phyloP scores from a whole-genome alignment of 192 early-diverging fungal genomes.

The Phycomyces nitens region DNA sequence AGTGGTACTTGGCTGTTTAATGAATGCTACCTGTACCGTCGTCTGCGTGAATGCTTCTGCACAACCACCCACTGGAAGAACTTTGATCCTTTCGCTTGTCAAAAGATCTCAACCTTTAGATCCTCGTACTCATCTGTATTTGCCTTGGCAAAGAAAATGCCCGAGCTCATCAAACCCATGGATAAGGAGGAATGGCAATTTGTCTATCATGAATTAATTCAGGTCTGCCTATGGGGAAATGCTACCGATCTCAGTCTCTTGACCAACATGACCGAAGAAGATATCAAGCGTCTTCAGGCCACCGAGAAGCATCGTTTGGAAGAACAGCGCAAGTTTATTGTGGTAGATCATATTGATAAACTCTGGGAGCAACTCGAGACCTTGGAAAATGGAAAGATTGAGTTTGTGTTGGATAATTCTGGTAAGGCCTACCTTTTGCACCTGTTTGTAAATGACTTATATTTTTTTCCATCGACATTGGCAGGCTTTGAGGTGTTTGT shows the following conservation, averaged over 20 bases:
- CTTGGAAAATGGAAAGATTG: conserved; percentile 59
- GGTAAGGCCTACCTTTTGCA: no score
- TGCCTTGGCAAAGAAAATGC: conserved; percentile 53
- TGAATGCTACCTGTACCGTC: conserved; percentile 84
- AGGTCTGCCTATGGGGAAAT: conserved; percentile 89
- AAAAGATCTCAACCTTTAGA: conserved; percentile 67
- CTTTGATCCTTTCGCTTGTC: conserved; percentile 70
- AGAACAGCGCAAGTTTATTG: conserved; percentile 55
- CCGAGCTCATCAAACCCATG: conserved; percentile 21
- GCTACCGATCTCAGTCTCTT: conserved; percentile 81
- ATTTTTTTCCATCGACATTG: background rate
- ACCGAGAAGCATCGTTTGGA: conserved; percentile 36
- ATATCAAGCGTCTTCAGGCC: conserved; percentile 66
- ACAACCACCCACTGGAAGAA: conserved; percentile 55
- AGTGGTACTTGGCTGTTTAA: conserved; percentile 74
- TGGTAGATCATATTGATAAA: conserved; percentile 68
- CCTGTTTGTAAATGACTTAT: no score
- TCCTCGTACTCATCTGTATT: conserved; percentile 63
- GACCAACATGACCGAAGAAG: conserved; percentile 61
- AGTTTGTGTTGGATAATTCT: conserved; percentile 88
- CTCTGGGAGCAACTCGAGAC: conserved; percentile 57
- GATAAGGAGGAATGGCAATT: conserved; percentile 33
- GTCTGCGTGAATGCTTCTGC: conserved; percentile 59
- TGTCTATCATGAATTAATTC: conserved; percentile 65
- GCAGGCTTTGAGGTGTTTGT: conserved; percentile 86